Base-by-base conservation (phyloP, 2,329 filamentous ascomycete species). In the Monosporascus sp. region DNA sequence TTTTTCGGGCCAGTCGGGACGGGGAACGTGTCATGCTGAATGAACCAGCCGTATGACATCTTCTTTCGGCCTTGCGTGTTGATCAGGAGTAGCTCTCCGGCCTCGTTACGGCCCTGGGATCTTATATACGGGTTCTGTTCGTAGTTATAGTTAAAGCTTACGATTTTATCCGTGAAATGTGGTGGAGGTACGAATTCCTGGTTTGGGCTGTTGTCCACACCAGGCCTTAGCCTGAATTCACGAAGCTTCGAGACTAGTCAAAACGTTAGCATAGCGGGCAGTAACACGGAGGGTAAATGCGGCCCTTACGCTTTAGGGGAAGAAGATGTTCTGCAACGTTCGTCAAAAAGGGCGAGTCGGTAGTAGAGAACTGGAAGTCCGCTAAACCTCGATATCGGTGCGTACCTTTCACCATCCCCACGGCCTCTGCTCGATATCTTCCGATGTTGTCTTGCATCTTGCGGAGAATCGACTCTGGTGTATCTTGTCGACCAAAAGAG, bases 341-440 rank as follows among this genome's bases (percentile, higher is more conserved):
- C 35, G 79, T 78, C 63, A 91, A 83, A 67, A 95, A 89, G 0
- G 80, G 74, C 46, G 86, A 87, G 37, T 81, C 78, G 15, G 78
- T 78, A 49, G 87, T 84, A 22, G 89, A 84, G 70, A 87, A 93
- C 63, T 95, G 90, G 64, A 95, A 95, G 70, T 97, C 93, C 8
- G 90, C 87, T 58, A 96, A 78, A 35, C 81, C 85, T 66, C 93
- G 83, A 70, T 95, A 99, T 38, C 93, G 83, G 75, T 97, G 91
- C 1, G 88, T 94, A 60, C 89, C 84, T 52, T 85, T 82, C 55
- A 97, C 81, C 20, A 84, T 71, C 7, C 90, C 90, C 3, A 92
- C 78, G 1, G 85, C 78, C 60, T 91, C 83, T 31, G 90, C 78
- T 5, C 78, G 71, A 66, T 92, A 93, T 8, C 70, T 79, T 8